These are phyloP conservation scores for Vigna hirtella DNA, from an alignment of 306 rosid genomes.

Conservation along the genomic window DNA sequence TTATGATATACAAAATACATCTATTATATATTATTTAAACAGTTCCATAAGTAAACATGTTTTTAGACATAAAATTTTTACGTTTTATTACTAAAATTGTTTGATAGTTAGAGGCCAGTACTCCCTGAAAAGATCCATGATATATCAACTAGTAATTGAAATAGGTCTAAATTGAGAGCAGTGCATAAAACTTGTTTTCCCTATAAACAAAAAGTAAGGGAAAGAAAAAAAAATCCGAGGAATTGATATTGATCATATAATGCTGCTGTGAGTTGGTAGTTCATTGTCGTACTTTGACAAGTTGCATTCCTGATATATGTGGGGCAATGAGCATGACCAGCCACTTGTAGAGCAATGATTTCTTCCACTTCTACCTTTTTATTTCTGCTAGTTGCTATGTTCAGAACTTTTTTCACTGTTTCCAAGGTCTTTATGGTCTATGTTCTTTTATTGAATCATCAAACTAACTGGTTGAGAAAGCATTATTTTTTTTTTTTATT, in stretches of 20 bases:
- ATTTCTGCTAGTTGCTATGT: constrained; percentile 11
- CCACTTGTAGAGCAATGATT: constrained; percentile 33
- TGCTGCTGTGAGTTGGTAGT: constrained; percentile 15
- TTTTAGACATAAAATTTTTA: neutral
- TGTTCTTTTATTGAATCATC: constrained; percentile 14
- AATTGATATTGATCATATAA: constrained; percentile 25
- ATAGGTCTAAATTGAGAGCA: constrained; percentile 5
- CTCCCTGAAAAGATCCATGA: neutral
- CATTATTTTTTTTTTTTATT: neutral
- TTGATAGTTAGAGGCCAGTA: neutral
- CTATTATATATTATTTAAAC: neutral
- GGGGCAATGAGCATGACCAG: constrained; percentile 32
- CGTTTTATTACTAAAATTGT: neutral
- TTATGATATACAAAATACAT: too few species aligned
- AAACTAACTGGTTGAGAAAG: neutral
- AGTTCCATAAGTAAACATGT: neutral
- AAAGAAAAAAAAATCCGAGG: neutral
- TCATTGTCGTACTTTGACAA: constrained; percentile 34
- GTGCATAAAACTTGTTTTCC: neutral
- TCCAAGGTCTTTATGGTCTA: constrained; percentile 16
- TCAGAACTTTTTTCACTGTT: constrained; percentile 32
- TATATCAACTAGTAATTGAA: neutral
- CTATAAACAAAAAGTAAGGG: neutral
- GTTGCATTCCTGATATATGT: constrained; percentile 32
- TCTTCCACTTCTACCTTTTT: constrained; percentile 47